phyloP scores from a whole-genome alignment of 1,284 basidiomycete genomes.

The Puccinia polysora region DNA sequence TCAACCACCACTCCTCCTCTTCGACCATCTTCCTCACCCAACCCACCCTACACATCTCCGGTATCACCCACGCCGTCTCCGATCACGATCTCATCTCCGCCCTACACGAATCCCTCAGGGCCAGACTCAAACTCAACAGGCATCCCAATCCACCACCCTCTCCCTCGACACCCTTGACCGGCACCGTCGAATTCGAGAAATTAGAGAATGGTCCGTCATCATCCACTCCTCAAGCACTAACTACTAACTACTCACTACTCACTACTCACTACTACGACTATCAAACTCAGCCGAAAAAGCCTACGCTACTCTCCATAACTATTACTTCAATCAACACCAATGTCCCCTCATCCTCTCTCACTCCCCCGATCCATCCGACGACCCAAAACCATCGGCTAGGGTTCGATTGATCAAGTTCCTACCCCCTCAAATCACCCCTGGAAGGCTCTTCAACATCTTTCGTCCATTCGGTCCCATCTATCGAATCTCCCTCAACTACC shows the following conservation, averaged over 20 bases:
- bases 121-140: slow-evolving; percentile 16
- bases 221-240: not conserved
- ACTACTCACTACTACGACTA: not conserved
- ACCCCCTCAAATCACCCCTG: slow-evolving; percentile 69
- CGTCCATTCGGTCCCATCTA: slow-evolving; percentile 57
- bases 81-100: slow-evolving; percentile 38
- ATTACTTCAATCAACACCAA: slow-evolving; percentile 62
- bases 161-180: no score
- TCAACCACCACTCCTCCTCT: no score
- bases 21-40: slow-evolving; percentile 16
- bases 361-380: slow-evolving; percentile 68
- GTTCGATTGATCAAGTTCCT: slow-evolving; percentile 67
- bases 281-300: slow-evolving; percentile 70
- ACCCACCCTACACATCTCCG: slow-evolving; percentile 20
- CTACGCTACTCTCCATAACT: slow-evolving; percentile 70
- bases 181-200: slow-evolving; percentile 40
- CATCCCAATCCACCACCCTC: not conserved
- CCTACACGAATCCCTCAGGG: slow-evolving; percentile 39
- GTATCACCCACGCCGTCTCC: slow-evolving; percentile 7
- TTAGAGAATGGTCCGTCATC: slow-evolving; percentile 27
- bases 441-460: slow-evolving; percentile 68
- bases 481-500: slow-evolving; percentile 43
- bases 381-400: slow-evolving; percentile 60
- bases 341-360: slow-evolving; percentile 63
- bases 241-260: not conserved